A percentile compares a stretch with the other conserved stretches of the same genome.
Evolutionary conservation across 2,329 filamentous ascomycete genomes (phyloP).

Genomic region (Neofusicoccum cordaticola): DNA sequence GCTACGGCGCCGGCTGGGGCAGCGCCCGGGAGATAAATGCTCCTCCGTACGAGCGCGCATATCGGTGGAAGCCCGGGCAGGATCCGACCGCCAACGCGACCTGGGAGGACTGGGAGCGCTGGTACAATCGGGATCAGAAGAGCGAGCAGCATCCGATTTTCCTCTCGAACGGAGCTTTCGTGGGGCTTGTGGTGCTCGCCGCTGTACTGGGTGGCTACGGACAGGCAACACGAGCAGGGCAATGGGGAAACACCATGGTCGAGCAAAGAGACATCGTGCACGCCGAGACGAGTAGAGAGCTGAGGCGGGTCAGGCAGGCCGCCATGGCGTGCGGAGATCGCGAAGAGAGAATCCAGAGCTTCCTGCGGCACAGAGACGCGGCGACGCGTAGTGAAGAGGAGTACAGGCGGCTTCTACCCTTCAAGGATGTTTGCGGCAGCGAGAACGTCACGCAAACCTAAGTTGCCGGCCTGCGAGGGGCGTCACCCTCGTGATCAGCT

Average conservation of each 20-base stretch:
- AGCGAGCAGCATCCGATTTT: slow-evolving; percentile 52
- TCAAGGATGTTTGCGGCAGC: slow-evolving; percentile 46
- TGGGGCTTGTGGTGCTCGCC: slow-evolving; percentile 66
- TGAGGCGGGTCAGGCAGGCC: slow-evolving; percentile 55
- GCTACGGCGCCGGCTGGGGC: slow-evolving; percentile 77
- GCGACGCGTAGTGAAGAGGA: slow-evolving; percentile 43
- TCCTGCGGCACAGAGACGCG: slow-evolving; percentile 58
- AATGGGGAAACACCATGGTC: slow-evolving; percentile 60
- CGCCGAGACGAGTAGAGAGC: slow-evolving; percentile 62
- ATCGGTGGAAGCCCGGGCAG: slow-evolving; percentile 31
- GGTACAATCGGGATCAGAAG: slow-evolving; percentile 35
- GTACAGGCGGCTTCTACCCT: slow-evolving; percentile 45
- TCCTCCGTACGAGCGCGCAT: slow-evolving; percentile 26
- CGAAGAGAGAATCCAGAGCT: slow-evolving; percentile 66
- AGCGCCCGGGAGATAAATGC: slow-evolving; percentile 40
- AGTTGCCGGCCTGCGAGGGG: neutral
- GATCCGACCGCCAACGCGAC: slow-evolving; percentile 72
- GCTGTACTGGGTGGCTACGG: slow-evolving; percentile 68
- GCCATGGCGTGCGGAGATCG: slow-evolving; percentile 45
- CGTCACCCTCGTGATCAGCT: neutral
- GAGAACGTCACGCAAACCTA: slow-evolving; percentile 31
- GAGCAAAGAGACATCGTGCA: slow-evolving; percentile 66
- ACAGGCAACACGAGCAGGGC: slow-evolving; percentile 68
- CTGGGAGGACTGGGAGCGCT: slow-evolving; percentile 93
- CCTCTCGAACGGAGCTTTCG: slow-evolving; percentile 78